Percentiles rank a stretch among this genome's conserved stretches.
phyloP scores from a whole-genome alignment of 2,329 filamentous ascomycete species.

The Ceratocystis papillata region DNA sequence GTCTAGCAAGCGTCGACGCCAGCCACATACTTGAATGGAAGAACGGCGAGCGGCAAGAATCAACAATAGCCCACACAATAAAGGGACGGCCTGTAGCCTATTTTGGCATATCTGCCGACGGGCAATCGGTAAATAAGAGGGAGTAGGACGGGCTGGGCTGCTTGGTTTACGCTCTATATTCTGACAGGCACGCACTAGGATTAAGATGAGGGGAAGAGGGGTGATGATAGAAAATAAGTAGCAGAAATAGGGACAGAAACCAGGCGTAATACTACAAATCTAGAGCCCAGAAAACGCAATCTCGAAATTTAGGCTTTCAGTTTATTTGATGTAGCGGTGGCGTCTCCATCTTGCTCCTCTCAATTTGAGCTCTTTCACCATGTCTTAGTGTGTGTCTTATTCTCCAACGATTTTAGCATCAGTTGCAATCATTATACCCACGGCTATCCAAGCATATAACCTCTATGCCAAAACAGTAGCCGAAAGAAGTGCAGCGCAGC shows the following conservation, averaged over 20 bases:
- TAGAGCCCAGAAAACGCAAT: too few species aligned
- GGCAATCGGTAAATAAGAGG: neutral
- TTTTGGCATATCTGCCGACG: constrained; percentile 2
- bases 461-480: neutral
- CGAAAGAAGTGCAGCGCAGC: neutral
- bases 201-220: neutral
- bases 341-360: too few species aligned
- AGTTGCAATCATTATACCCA: too few species aligned
- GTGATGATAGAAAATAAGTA: neutral
- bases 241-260: neutral
- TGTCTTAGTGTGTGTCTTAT: too few species aligned
- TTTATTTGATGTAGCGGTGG: too few species aligned
- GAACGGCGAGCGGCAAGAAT: neutral
- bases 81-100: neutral
- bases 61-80: neutral
- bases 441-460: too few species aligned
- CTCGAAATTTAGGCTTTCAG: too few species aligned
- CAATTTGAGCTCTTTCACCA: too few species aligned
- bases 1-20: neutral
- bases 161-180: neutral
- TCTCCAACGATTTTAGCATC: too few species aligned
- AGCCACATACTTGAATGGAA: neutral
- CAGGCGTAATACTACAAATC: neutral
- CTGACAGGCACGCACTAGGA: constrained; percentile 1
- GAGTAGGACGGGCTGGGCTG: neutral